Conservation (phyloP, 768 basidiomycete genomes). For the Grammothele lineata region DNA sequence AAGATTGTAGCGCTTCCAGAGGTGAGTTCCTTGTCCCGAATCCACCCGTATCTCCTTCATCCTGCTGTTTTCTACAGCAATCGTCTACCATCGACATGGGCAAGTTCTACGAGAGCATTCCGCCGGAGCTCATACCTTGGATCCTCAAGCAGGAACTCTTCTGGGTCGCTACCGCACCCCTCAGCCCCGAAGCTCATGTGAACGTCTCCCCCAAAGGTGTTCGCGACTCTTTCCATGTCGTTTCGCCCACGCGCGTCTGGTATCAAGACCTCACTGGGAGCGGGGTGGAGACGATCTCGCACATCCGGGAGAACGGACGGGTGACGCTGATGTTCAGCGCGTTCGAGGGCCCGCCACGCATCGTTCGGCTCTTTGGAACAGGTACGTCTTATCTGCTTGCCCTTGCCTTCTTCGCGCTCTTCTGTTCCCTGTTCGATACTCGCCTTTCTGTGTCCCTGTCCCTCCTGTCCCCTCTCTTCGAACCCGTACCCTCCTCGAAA, state of each 20-base stretch:
- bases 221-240: slow-evolving; percentile 56
- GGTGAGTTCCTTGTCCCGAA: too few relatives aligned
- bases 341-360: slow-evolving; percentile 55
- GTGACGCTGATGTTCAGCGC: slow-evolving; percentile 60
- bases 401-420: not conserved
- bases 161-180: slow-evolving; percentile 68
- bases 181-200: slow-evolving; percentile 51
- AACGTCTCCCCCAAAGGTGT: slow-evolving; percentile 68
- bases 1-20: too few relatives aligned
- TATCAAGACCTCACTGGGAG: slow-evolving; percentile 73
- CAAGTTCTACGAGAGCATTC: slow-evolving; percentile 53
- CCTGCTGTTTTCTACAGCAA: too few relatives aligned
- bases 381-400: slow-evolving; percentile 31
- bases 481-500: too few relatives aligned
- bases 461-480: too few relatives aligned
- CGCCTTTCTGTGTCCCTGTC: too few relatives aligned
- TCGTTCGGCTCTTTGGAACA: slow-evolving; percentile 56
- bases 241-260: slow-evolving; percentile 54
- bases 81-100: slow-evolving; percentile 40
- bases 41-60: too few relatives aligned
- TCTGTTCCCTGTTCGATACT: too few relatives aligned
- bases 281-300: slow-evolving; percentile 59
- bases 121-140: slow-evolving; percentile 50
- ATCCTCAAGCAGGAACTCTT: slow-evolving; percentile 61
- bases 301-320: slow-evolving; percentile 59